Conservation (phyloP, 768 basidiomycete species). For the Arthromyces matolae region DNA sequence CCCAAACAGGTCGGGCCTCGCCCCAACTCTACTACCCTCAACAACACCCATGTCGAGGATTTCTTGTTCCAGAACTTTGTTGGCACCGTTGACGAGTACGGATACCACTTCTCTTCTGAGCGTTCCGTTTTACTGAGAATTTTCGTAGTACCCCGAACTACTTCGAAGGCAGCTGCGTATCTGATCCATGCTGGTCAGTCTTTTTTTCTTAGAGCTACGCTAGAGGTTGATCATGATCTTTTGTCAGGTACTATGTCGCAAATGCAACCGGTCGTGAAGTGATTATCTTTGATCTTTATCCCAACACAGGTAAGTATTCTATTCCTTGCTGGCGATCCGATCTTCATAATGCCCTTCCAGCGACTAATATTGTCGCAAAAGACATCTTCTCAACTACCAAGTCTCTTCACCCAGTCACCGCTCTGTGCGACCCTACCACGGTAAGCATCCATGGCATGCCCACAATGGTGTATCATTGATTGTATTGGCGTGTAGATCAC, state of each 20-base stretch:
- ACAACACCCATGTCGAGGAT: conserved; percentile 54
- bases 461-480: background rate
- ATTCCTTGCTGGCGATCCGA: background rate
- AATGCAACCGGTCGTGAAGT: conserved; percentile 59
- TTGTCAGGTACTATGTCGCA: conserved; percentile 43
- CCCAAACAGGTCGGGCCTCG: conserved; percentile 36
- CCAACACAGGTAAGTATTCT: conserved; percentile 41
- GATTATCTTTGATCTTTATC: conserved; percentile 54
- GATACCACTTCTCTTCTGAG: background rate
- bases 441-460: conserved; percentile 30
- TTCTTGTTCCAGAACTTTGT: conserved; percentile 53
- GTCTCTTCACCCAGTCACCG: conserved; percentile 39
- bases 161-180: conserved; percentile 57
- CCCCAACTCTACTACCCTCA: conserved; percentile 40
- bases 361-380: conserved; percentile 46
- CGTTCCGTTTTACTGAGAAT: background rate
- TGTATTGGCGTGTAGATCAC: conserved; percentile 28
- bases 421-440: conserved; percentile 52
- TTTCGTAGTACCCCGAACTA: conserved; percentile 34
- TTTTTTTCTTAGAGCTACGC: no score
- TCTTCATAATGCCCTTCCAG: conserved; percentile 22
- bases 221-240: no score
- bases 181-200: conserved; percentile 53
- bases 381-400: conserved; percentile 44
- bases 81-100: conserved; percentile 49